These are phyloP conservation scores for Alternaria arborescens DNA, from an alignment of 2,329 filamentous ascomycete genomes.

Conservation along the genomic window DNA sequence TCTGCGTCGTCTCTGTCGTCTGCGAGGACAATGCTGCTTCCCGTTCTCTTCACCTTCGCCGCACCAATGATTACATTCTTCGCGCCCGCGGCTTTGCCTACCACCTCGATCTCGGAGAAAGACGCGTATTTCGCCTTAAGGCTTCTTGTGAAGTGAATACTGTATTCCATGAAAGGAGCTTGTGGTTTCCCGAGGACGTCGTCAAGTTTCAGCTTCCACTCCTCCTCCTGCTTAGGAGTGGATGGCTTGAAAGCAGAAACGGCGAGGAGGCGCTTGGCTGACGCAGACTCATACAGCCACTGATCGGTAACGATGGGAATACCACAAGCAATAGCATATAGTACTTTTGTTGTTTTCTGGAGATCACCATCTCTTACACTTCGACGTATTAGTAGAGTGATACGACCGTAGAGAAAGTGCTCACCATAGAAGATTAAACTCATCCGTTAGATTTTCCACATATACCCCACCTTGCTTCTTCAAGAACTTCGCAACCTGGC, in stretches of 20 bases:
- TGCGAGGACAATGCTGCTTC: constrained; percentile 51
- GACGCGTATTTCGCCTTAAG: constrained; percentile 43
- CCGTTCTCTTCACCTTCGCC: constrained; percentile 33
- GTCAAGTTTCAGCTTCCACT: constrained; percentile 50
- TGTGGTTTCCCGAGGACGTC: constrained; percentile 46
- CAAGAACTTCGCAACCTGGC: constrained; percentile 44
- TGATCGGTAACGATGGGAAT: constrained; percentile 57
- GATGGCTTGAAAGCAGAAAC: constrained; percentile 46
- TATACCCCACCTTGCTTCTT: constrained; percentile 42
- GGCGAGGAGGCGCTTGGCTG: constrained; percentile 48
- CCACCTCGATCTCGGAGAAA: constrained; percentile 52
- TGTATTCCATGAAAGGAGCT: constrained; percentile 58
- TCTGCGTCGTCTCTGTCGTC: constrained; percentile 49
- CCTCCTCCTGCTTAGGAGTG: constrained; percentile 46
- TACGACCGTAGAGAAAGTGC: constrained; percentile 5
- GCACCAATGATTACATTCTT: constrained; percentile 30
- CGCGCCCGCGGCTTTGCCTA: constrained; percentile 53
- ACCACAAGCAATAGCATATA: constrained; percentile 55
- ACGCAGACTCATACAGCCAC: constrained; percentile 55
- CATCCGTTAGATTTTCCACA: constrained; percentile 43
- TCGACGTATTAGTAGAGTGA: constrained; percentile 22
- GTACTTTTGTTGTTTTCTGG: constrained; percentile 56
- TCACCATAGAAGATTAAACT: constrained; percentile 47
- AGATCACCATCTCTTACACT: constrained; percentile 53
- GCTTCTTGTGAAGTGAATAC: constrained; percentile 58